Evolutionary conservation across 163 green algal genomes (phyloP).

Genomic region (Scenedesmus sp.): DNA sequence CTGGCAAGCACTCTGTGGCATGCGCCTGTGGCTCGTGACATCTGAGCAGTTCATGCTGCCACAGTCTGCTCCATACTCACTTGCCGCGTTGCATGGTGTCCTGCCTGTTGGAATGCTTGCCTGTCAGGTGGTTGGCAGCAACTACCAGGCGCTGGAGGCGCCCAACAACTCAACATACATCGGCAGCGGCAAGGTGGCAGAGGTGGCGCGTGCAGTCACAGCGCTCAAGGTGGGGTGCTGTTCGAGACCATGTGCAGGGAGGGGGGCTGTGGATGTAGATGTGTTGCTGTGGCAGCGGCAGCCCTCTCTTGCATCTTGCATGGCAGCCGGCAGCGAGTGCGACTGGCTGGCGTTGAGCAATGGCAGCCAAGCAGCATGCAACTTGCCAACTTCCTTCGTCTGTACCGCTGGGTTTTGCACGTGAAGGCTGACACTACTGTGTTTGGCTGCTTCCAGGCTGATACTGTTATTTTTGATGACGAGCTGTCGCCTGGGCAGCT

Average conservation of each 20-base stretch:
- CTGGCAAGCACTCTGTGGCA: neutral
- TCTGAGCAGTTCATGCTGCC: neutral
- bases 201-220: slow-evolving; percentile 64
- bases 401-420: no score
- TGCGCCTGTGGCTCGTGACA: neutral
- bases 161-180: slow-evolving; percentile 93
- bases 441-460: slow-evolving; percentile 60
- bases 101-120: neutral
- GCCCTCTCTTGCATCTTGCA: no score
- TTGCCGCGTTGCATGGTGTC: neutral
- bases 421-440: neutral
- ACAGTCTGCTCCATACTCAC: neutral
- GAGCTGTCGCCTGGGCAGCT: slow-evolving; percentile 93
- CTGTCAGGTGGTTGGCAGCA: slow-evolving; percentile 81
- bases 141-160: slow-evolving; percentile 82
- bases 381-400: no score
- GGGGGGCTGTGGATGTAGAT: neutral
- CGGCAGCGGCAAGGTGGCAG: slow-evolving; percentile 90
- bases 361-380: no score
- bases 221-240: slow-evolving; percentile 25
- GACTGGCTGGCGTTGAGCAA: no score
- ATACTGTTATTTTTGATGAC: slow-evolving; percentile 85
- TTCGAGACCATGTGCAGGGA: no score
- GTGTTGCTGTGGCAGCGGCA: neutral
- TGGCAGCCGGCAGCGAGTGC: no score